Conservation (phyloP, 1,284 basidiomycete genomes). For the Cutaneotrichosporon spelunceum region DNA sequence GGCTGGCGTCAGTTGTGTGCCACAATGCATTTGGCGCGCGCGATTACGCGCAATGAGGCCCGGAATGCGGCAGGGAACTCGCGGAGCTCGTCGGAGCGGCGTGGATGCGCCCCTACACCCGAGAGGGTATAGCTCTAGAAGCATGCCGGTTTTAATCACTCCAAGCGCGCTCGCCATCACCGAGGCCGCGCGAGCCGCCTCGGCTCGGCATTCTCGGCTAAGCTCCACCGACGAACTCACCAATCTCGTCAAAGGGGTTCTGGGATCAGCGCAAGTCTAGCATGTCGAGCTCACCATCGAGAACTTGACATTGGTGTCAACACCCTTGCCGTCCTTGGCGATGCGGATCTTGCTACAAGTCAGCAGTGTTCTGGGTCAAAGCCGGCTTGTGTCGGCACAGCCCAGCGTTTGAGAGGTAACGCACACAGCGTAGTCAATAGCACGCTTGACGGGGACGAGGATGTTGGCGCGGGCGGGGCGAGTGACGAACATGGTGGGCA, state of each 20-base stretch:
- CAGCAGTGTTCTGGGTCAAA: not conserved
- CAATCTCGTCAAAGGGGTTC: conserved; percentile 97
- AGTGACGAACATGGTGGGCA: conserved; percentile 65
- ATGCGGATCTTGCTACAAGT: conserved; percentile 85
- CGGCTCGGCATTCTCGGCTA: conserved; percentile 18
- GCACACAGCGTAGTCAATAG: conserved; percentile 51
- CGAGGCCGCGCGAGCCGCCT: conserved; percentile 5
- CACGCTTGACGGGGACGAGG: conserved; percentile 88
- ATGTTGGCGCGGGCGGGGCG: conserved; percentile 72
- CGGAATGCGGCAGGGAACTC: not conserved
- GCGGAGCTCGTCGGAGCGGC: not conserved
- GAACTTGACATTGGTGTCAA: conserved; percentile 94
- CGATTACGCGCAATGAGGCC: not conserved
- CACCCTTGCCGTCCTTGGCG: conserved; percentile 82
- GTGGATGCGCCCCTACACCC: not conserved
- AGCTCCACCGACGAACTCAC: conserved; percentile 54
- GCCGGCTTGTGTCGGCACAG: not conserved
- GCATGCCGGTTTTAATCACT: not conserved
- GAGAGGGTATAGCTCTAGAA: not conserved
- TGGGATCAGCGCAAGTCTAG: conserved; percentile 43
- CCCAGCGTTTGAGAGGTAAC: conserved; percentile 8
- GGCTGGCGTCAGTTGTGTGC: conserved; percentile 56
- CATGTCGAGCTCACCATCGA: conserved; percentile 69
- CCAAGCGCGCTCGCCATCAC: conserved; percentile 2
- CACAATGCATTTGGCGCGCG: too few species aligned